Percentiles rank a stretch among this genome's conserved stretches.
These are phyloP conservation scores for Macadamia integrifolia DNA, from an alignment of 164 flowering plant genomes.

Conservation along the genomic window DNA sequence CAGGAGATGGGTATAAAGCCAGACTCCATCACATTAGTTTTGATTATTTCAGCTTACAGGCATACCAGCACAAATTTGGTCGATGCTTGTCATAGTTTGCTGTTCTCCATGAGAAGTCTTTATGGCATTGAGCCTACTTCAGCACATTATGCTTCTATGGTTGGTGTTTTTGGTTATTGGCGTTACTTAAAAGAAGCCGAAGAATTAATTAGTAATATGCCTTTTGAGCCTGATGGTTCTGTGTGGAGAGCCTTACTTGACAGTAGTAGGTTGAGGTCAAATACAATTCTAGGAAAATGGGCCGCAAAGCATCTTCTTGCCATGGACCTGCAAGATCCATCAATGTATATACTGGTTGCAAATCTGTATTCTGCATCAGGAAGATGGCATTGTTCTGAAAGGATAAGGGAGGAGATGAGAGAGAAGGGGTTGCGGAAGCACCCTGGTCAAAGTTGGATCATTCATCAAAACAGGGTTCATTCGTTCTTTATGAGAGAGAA, in stretches of 20 bases:
- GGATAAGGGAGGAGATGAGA: slow-evolving; percentile 65
- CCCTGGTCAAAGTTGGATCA: slow-evolving; percentile 77
- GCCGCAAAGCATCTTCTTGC: slow-evolving; percentile 56
- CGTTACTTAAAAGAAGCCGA: slow-evolving; percentile 78
- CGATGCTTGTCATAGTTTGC: slow-evolving; percentile 47
- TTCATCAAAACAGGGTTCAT: slow-evolving; percentile 50
- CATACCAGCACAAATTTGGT: slow-evolving; percentile 47
- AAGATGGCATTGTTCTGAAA: slow-evolving; percentile 79
- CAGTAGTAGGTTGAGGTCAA: slow-evolving; percentile 47
- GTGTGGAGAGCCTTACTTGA: slow-evolving; percentile 89
- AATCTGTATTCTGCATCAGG: slow-evolving; percentile 90
- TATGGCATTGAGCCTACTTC: slow-evolving; percentile 55
- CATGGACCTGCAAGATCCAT: slow-evolving; percentile 62
- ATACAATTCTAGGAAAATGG: slow-evolving; percentile 47
- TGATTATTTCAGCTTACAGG: slow-evolving; percentile 64
- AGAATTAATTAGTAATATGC: slow-evolving; percentile 48
- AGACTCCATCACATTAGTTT: slow-evolving; percentile 47
- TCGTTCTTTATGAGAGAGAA: slow-evolving; percentile 76
- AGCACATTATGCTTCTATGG: slow-evolving; percentile 71
- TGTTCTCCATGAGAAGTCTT: slow-evolving; percentile 51
- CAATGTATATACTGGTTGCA: slow-evolving; percentile 57
- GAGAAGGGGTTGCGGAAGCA: slow-evolving; percentile 54
- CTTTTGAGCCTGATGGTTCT: slow-evolving; percentile 48
- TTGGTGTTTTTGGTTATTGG: slow-evolving; percentile 70
- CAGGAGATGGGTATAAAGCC: slow-evolving; percentile 40